Percentiles rank a stretch among this genome's conserved stretches.
These are phyloP conservation scores for Saitozyma sp. DNA, from an alignment of 768 basidiomycete genomes.

Conservation along the genomic window DNA sequence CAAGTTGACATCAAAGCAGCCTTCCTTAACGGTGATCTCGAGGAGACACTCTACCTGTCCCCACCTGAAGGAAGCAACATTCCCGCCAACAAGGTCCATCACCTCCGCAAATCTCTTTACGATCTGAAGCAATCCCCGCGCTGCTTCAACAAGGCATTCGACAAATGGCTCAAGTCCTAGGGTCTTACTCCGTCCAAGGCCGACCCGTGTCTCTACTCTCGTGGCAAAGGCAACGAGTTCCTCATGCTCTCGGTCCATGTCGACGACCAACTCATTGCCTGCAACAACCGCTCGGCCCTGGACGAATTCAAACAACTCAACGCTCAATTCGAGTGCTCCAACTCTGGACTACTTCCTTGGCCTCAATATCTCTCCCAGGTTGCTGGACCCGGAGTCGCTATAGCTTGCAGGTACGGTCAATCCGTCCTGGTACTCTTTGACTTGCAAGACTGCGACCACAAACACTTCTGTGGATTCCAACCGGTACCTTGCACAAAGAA, in stretches of 20 bases:
- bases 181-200: neutral
- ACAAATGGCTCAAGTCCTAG: conserved; percentile 7
- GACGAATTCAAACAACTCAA: conserved; percentile 7
- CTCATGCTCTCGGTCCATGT: conserved; percentile 12
- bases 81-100: conserved; percentile 5
- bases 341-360: conserved; percentile 3
- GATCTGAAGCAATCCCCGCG: conserved; percentile 13
- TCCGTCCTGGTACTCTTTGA: neutral
- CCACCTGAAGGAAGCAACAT: conserved; percentile 13
- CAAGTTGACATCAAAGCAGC: conserved; percentile 21
- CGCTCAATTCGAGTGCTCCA: neutral
- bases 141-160: conserved; percentile 8
- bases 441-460: neutral
- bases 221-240: neutral
- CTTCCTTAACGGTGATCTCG: conserved; percentile 18
- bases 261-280: conserved; percentile 13
- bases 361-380: neutral
- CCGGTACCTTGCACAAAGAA: neutral
- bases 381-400: neutral
- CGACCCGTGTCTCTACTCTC: conserved; percentile 11
- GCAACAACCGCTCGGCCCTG: conserved; percentile 2
- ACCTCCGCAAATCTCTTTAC: conserved; percentile 11
- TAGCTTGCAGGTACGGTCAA: too few relatives aligned
- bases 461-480: neutral
- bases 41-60: conserved; percentile 5